These are phyloP conservation scores for Blechomonas ayalai DNA, from an alignment of 208 protist genomes.

Conservation along the genomic window DNA sequence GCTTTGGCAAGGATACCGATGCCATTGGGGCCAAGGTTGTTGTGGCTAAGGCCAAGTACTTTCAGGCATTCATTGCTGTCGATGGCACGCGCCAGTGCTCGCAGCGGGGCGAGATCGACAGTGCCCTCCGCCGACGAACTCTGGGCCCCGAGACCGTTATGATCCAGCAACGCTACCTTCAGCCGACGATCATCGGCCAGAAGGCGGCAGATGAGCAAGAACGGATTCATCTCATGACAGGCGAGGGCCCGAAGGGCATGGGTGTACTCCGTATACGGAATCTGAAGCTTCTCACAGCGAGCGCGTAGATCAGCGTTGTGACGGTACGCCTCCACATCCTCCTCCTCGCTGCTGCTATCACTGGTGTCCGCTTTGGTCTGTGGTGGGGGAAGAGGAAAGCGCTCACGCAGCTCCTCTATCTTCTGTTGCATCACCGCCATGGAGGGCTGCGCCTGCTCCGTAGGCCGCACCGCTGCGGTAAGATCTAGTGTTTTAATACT, in stretches of 20 bases:
- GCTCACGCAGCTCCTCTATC: slow-evolving; percentile 36
- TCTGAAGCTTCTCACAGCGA: slow-evolving; percentile 34
- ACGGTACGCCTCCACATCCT: slow-evolving; percentile 15
- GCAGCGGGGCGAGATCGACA: slow-evolving; percentile 33
- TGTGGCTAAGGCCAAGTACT: slow-evolving; percentile 71
- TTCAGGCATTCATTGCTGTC: slow-evolving; percentile 73
- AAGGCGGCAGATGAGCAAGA: slow-evolving; percentile 49
- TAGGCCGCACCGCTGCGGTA: slow-evolving; percentile 22
- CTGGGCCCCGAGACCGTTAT: slow-evolving; percentile 27
- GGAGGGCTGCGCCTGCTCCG: slow-evolving; percentile 21
- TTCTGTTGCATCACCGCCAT: slow-evolving; percentile 29
- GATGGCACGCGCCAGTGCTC: slow-evolving; percentile 48
- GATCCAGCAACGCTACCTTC: slow-evolving; percentile 34
- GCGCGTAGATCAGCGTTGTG: slow-evolving; percentile 59
- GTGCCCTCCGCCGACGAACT: slow-evolving; percentile 19
- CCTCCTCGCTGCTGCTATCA: slow-evolving; percentile 24
- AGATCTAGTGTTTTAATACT: slow-evolving; percentile 23
- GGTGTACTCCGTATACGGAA: slow-evolving; percentile 55
- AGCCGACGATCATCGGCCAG: slow-evolving; percentile 27
- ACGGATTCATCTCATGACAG: slow-evolving; percentile 49
- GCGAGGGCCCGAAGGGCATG: slow-evolving; percentile 46
- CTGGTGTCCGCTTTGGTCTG: slow-evolving; percentile 16
- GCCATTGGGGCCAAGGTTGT: slow-evolving; percentile 63
- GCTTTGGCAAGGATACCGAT: slow-evolving; percentile 82
- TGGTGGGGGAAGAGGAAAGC: slow-evolving; percentile 50